Base-by-base conservation (phyloP, 768 basidiomycete genomes). In the Pholiota microspora region DNA sequence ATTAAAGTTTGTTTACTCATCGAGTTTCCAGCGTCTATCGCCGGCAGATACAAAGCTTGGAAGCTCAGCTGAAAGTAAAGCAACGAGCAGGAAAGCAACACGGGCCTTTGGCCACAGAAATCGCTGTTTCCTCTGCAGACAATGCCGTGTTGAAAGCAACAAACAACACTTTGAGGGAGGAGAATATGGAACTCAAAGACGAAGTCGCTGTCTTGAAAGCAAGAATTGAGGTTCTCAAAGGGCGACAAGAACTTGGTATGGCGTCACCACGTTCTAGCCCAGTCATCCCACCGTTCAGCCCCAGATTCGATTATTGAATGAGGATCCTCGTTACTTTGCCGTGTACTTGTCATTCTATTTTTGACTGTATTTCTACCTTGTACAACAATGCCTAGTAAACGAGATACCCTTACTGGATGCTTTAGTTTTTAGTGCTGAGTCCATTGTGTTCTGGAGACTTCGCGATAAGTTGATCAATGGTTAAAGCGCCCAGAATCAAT, bases 191-290 rank as follows among this genome's bases (percentile, higher is more conserved):
- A 12, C 54, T 79, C 44, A 76, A 70, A 55, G 74, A 73, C 35
- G 76, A 77, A 53, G 60, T 75, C 3, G 74, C 90, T 57, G 88
- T 89, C 61, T 67, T 91, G 69, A 77, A 77, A 54, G 85, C 82
- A 21, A 89, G 87, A 77, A 75, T 91, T 9, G 88, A 91, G 61
- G 62, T 83, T 18, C 66, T 90, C 62, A 86, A 80, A 59, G 78
- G 74, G 45, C 80, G 62, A 44, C 68, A 59, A 54, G 71, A 73
- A 24, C 31, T 77, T 45, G 65, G 82, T 25, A 25, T 35, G 18
- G 76, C 77, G 47, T 79, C 81, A 50, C 74, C 79, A 3, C 73
- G 77, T 49, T 67, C 73, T 35, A 79, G 79, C 60, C 68, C 78
- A 27, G 49, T 70, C 51, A 56, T 71, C 35, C 62, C 63, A 32